Base-by-base conservation (phyloP, 805 yeast genomes). In the Lipomyces lipofer region DNA sequence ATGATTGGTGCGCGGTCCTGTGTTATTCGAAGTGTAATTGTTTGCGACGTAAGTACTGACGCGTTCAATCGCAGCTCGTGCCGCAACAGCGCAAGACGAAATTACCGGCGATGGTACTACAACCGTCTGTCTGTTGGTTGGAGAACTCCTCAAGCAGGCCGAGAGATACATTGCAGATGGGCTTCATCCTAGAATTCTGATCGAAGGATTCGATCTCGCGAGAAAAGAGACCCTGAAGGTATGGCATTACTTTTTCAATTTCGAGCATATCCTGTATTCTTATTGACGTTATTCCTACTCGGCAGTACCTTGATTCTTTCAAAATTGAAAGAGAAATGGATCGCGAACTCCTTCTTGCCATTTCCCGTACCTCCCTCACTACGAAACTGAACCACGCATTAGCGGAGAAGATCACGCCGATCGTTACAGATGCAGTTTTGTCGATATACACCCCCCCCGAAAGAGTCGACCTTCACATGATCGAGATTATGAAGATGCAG, bases 91-190 rank as follows among this genome's bases (percentile, higher is more conserved):
- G 0, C 99, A 94, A 73, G 99, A 94, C 71, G 99, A 94, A 72
- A 89, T 94, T 68, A 88, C 98, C n/a, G 99, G 99, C 47, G 99
- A 94, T 72, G 99, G 99, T 61, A 94, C 99, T 51, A 92, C 98
- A 4, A 86, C 97, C 1, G 99, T 94, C 51, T 92, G 91, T 43
- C 77, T 95, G 59, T 78, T 91, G 51, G 99, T 94, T 40, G 99
- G 99, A 52, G 97, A 92, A 71, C 76, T 94, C 58, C 78, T 94
- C 69, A 88, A 88, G 69, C 98, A 94, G 72, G 97, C 98, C 25
- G 94, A 92, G 69, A 80, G 97, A 63, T 91, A 81, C 69, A 83
- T 88, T 54, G 79, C 83, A 62, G 99, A 94, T 73, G 99, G 99
- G 50, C 86, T 94, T 47, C 99, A 94, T 73, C 98, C 99, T 38